Conservation (phyloP, 2,329 filamentous ascomycete species). For the Helicocarpus griseus region DNA sequence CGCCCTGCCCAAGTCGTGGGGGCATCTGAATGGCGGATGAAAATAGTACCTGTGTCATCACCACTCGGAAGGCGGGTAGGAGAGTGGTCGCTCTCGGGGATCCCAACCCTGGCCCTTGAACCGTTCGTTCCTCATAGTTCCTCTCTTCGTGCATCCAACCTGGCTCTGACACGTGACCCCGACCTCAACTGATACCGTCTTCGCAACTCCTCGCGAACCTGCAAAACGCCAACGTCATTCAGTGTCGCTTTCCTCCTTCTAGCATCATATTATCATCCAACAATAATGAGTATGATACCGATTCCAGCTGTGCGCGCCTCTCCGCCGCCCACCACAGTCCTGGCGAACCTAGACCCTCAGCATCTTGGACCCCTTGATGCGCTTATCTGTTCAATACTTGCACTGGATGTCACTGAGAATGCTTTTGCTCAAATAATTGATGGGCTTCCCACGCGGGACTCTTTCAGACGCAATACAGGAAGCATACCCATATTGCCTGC, state of each 20-base stretch:
- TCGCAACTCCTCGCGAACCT: too few species aligned
- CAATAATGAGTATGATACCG: background rate
- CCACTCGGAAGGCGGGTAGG: too few species aligned
- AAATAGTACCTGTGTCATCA: too few species aligned
- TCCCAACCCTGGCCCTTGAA: too few species aligned
- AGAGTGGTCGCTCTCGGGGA: too few species aligned
- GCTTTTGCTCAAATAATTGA: slow-evolving; percentile 7
- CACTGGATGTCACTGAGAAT: background rate
- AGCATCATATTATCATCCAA: background rate
- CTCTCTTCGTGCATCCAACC: too few species aligned
- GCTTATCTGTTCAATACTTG: background rate
- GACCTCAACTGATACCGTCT: too few species aligned
- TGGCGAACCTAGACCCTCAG: background rate
- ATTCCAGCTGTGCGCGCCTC: background rate
- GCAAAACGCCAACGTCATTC: too few species aligned
- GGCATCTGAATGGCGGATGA: background rate
- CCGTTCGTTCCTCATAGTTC: too few species aligned
- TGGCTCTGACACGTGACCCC: too few species aligned
- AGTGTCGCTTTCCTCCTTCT: background rate
- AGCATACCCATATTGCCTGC: background rate
- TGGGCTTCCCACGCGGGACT: background rate
- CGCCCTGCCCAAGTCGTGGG: background rate
- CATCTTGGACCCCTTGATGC: background rate
- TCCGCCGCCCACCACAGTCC: background rate
- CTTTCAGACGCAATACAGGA: background rate